Evolutionary conservation across 1,284 basidiomycete species (phyloP).

Genomic region (Leccinum brunneo-olivaceum): DNA sequence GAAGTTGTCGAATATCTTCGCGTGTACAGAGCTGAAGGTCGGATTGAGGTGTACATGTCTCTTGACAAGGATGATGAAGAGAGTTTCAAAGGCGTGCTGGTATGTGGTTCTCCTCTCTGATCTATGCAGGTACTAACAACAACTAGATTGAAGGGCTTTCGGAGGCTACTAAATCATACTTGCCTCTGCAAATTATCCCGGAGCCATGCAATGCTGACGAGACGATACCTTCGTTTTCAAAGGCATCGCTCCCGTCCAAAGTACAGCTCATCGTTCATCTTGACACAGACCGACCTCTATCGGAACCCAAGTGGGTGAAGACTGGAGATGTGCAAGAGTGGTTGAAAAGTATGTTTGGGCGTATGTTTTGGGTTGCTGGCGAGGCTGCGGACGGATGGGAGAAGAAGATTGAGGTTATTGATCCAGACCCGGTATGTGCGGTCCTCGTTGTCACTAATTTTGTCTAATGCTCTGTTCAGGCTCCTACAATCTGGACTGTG

Average conservation of each 20-base stretch:
- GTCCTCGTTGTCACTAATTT: constrained; percentile 15
- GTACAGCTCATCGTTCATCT: constrained; percentile 62
- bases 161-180: constrained; percentile 63
- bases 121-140: constrained; percentile 10
- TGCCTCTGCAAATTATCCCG: constrained; percentile 45
- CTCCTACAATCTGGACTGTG: constrained; percentile 85
- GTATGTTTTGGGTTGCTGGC: constrained; percentile 73
- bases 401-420: constrained; percentile 84
- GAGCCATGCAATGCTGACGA: constrained; percentile 43
- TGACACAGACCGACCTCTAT: constrained; percentile 81
- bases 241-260: constrained; percentile 43
- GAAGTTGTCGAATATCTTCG: constrained; percentile 77
- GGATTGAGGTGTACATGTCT: constrained; percentile 75
- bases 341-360: constrained; percentile 82
- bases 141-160: constrained; percentile 70
- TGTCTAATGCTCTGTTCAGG: constrained; percentile 38
- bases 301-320: constrained; percentile 94
- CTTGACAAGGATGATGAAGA: constrained; percentile 48
- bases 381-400: constrained; percentile 80
- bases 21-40: constrained; percentile 76
- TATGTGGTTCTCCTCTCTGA: constrained; percentile 31
- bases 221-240: constrained; percentile 65
- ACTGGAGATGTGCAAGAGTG: constrained; percentile 91
- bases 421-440: constrained; percentile 85
- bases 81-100: constrained; percentile 68